Base-by-base conservation (phyloP, 768 basidiomycete genomes). In the Russula olivacea region DNA sequence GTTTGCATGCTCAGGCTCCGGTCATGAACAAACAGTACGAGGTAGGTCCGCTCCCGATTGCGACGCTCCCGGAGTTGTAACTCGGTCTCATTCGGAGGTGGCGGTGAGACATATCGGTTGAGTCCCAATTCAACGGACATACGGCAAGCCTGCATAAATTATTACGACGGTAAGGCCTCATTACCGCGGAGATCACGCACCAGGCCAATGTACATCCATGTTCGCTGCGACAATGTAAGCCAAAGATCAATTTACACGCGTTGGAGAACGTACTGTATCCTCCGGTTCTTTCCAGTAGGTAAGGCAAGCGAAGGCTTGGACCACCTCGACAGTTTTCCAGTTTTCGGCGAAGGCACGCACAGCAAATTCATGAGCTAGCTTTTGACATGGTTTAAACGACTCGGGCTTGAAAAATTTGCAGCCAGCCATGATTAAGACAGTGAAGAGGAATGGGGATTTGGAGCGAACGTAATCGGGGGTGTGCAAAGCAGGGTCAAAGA, bases 211-310 rank as follows among this genome's bases (percentile, higher is more conserved):
- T 88, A 93, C 58, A 83, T 88, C 91, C 91, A 93, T 14, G 90
- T 91, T 50, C 87, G 82, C 88, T 90, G 71, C 30, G 60, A 63
- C 43, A 41, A 32, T 61, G 55, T 58, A 23, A 64, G 51, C 19
- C n/a, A 45, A 43, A 23, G 4, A n/a, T 36, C 4, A 14, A 56
- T 12, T n/a, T 21, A 21, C 58, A 65, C 52, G 60, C 40, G 48
- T 63, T 55, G 47, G 61, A 58, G 74, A 15, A 72, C 81, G 52
- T 66, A 89, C 88, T 59, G 84, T 89, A 68, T 96, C 93, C 66
- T 89, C 86, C 45, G 91, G 88, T 68, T 91, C 89, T 71, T 83
- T 87, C 91, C 91, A 95, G 74, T 94, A 95, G 43, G 87, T 91
- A 64, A 95, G 78, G 69, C 91, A 92, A 21, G 89, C 87, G 72